Evolutionary conservation across 192 early-diverging fungal genomes (phyloP), one percentile per base, ranked within the genome.

Genomic region (Rhizoclosmatium sp.): DNA sequence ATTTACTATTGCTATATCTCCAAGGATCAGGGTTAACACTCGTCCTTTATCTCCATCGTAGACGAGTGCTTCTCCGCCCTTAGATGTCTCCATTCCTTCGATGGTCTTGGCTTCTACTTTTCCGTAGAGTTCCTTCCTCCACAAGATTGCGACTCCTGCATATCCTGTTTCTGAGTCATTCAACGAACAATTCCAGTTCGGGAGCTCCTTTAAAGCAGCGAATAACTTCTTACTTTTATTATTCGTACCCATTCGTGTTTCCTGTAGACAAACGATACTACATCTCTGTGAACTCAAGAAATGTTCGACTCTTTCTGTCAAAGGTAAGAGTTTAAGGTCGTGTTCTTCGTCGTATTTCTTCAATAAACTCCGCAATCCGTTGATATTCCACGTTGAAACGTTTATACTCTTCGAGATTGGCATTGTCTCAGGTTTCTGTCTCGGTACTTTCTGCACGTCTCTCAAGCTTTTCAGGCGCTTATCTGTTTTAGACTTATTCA

Each of bases 311-410:
- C 12, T 10, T 65, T 12, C 23, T 47, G 10, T 23, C 46, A n/a
- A 9, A 9, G 4, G 16, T 16, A 16, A 12, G 16, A 16, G 31
- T 5, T 21, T 7, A 23, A 19, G 47, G 31, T 40, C 31, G 16
- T 40, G 68, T 45, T 46, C 19, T 12, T 21, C 23, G 47, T 16
- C 41, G 9, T 69, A 16, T 69, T 39, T 69, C 41, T 19, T 40
- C 39, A 69, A n/a, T 69, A 19, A 23, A 46, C 23, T 23, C 19
- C 54, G 54, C 10, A 69, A 47, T 42, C 41, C 31, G 47, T 69
- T 47, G n/a, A 69, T 45, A 46, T 69, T 69, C 68, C 68, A 69
- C 1, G 31, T 69, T 14, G 47, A 46, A 14, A 69, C 12, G 12
- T 40, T 47, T 23, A 69, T 12, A 65, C 23, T 39, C 9, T 31